phyloP scores from a whole-genome alignment of 2,329 filamentous ascomycete genomes.

The Clarireedia paspali region DNA sequence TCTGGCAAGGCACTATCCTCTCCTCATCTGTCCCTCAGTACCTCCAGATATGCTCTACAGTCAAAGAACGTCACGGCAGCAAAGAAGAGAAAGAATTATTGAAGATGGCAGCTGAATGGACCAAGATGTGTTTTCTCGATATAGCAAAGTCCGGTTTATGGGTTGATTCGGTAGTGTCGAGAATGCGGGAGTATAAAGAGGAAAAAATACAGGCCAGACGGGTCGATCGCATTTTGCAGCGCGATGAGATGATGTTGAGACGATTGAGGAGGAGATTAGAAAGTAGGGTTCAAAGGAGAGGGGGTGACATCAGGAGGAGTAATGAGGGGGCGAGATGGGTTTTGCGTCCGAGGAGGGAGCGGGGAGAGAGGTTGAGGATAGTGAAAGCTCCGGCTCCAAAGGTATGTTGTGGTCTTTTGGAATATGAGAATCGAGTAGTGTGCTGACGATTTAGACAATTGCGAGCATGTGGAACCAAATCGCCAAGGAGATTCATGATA shows the following conservation, averaged over 20 bases:
- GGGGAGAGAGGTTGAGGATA: too few species aligned
- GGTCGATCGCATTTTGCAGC: not conserved
- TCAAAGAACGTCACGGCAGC: not conserved
- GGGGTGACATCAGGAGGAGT: too few species aligned
- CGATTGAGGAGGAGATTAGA: not conserved
- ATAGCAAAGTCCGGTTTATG: not conserved
- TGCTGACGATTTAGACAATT: too few species aligned
- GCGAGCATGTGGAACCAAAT: too few species aligned
- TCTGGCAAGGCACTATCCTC: slow-evolving; percentile 2
- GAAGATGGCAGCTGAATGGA: not conserved
- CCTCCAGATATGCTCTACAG: not conserved
- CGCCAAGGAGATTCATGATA: too few species aligned
- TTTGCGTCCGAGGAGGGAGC: too few species aligned
- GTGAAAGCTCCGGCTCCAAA: too few species aligned
- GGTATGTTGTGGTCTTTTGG: too few species aligned
- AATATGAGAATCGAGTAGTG: too few species aligned
- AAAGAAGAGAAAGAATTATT: not conserved
- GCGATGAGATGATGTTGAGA: not conserved
- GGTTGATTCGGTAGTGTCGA: not conserved
- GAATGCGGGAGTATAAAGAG: not conserved
- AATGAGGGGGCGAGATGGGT: too few species aligned
- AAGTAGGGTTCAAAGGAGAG: too few species aligned
- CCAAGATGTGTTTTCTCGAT: not conserved
- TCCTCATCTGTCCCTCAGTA: not conserved
- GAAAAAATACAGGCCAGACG: not conserved